These are phyloP conservation scores for Stromatinia cepivora DNA, from an alignment of 2,329 filamentous ascomycete species.

Conservation along the genomic window DNA sequence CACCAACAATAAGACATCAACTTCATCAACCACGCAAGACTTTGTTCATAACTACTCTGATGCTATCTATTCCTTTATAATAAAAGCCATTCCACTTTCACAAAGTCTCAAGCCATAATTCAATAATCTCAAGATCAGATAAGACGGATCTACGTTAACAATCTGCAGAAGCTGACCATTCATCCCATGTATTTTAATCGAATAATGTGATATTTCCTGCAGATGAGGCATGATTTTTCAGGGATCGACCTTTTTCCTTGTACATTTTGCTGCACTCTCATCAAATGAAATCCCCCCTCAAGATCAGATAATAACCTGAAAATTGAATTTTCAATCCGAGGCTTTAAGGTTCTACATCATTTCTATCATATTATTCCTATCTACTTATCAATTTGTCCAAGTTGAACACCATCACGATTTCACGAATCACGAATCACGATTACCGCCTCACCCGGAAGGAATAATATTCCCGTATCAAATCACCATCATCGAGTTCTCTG, in stretches of 20 bases:
- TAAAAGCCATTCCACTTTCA: background rate
- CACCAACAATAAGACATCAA: background rate
- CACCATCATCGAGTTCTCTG: background rate
- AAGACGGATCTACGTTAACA: background rate
- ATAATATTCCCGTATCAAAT: background rate
- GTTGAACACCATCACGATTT: background rate
- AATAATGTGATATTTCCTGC: slow-evolving; percentile 11
- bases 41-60: background rate
- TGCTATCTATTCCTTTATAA: background rate
- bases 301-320: background rate
- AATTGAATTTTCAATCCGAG: no score
- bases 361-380: background rate
- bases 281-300: background rate
- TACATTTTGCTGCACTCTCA: slow-evolving; percentile 5
- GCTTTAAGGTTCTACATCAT: background rate
- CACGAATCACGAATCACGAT: slow-evolving; percentile 9
- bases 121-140: slow-evolving; percentile 6
- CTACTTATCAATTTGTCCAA: background rate
- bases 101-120: background rate
- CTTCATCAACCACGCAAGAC: background rate
- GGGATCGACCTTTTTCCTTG: slow-evolving; percentile 3
- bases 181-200: slow-evolving; percentile 6
- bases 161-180: background rate
- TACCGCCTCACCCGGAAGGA: background rate
- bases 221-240: slow-evolving; percentile 9